These are phyloP conservation scores for Fusarium abutilonis DNA, from an alignment of 2,329 filamentous ascomycete genomes.

Conservation along the genomic window DNA sequence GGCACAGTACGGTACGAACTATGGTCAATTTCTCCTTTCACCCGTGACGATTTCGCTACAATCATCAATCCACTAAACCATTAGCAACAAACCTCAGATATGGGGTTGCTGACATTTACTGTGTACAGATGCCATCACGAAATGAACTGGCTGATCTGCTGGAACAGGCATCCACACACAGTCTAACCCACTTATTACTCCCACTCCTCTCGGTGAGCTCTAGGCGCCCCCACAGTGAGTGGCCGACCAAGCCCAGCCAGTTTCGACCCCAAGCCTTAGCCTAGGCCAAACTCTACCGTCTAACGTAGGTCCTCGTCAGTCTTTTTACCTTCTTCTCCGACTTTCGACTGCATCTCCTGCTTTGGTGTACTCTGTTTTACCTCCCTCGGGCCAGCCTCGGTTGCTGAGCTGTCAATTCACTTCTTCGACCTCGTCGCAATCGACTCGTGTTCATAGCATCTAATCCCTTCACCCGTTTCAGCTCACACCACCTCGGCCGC, in stretches of 20 bases:
- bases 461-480: constrained; percentile 30
- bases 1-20: background rate
- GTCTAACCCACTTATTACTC: too few relatives aligned
- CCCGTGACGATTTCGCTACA: background rate
- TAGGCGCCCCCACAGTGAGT: constrained; percentile 25
- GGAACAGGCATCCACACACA: constrained; percentile 11
- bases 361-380: constrained; percentile 29
- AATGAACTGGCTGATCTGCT: constrained; percentile 29
- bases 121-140: background rate
- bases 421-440: constrained; percentile 8
- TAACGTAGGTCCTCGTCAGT: constrained; percentile 32
- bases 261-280: constrained; percentile 43
- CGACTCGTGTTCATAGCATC: constrained; percentile 2
- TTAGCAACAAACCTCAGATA: background rate
- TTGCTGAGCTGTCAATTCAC: constrained; percentile 35
- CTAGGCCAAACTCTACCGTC: constrained; percentile 45
- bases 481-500: constrained; percentile 37
- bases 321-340: constrained; percentile 34
- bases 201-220: constrained; percentile 21
- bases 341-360: constrained; percentile 18
- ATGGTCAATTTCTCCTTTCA: constrained; percentile 14
- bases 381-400: constrained; percentile 22
- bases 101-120: background rate
- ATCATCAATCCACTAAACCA: background rate
- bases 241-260: constrained; percentile 37